These are phyloP conservation scores for Xylariaceae sp. DNA, from an alignment of 2,329 filamentous ascomycete species.

Conservation along the genomic window DNA sequence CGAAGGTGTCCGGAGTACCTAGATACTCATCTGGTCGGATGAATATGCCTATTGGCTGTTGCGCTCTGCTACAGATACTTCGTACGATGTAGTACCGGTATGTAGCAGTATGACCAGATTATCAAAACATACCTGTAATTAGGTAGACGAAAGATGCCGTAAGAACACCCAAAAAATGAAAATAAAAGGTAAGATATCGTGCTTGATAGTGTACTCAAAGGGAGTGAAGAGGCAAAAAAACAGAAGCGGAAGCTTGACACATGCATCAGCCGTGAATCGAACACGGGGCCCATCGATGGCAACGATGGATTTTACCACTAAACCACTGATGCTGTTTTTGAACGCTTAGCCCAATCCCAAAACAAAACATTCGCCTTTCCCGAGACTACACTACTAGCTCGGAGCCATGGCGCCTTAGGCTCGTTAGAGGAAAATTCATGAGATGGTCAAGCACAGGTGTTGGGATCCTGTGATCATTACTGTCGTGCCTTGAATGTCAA, in stretches of 20 bases:
- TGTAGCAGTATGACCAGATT: too few species aligned
- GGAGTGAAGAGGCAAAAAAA: neutral
- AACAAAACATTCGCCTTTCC: neutral
- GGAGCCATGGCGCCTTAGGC: too few species aligned
- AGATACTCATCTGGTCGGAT: too few species aligned
- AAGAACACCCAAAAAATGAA: neutral
- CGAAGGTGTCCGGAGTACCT: too few species aligned
- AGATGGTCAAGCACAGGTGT: too few species aligned
- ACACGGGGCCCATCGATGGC: conserved; percentile 48
- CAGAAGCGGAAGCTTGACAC: neutral
- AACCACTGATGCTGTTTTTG: conserved; percentile 39
- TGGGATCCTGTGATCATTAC: too few species aligned
- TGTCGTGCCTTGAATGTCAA: too few species aligned
- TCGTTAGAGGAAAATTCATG: too few species aligned
- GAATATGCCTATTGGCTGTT: too few species aligned
- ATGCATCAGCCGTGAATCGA: conserved; percentile 42
- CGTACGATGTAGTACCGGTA: too few species aligned
- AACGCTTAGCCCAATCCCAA: neutral
- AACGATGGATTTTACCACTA: conserved; percentile 52
- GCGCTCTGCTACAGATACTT: too few species aligned
- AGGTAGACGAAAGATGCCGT: neutral
- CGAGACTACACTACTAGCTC: neutral
- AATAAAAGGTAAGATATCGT: neutral
- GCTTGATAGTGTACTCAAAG: neutral
- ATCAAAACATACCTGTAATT: neutral